phyloP scores from a whole-genome alignment of 2,329 filamentous ascomycete species.

The Phoma herbarum region DNA sequence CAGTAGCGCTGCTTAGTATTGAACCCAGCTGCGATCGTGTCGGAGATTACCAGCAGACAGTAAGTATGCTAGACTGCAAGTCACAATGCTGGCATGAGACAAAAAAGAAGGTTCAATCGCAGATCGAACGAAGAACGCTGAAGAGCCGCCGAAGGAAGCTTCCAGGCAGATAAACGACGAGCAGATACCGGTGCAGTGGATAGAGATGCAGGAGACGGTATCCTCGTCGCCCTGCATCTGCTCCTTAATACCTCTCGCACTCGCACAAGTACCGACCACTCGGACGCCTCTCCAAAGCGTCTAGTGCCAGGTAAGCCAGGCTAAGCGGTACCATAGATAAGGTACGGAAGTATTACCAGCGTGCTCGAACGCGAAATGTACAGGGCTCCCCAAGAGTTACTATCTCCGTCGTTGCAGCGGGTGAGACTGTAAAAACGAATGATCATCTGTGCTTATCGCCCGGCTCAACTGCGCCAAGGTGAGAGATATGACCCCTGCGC shows the following conservation, averaged over 20 bases:
- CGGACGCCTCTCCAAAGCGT: not conserved
- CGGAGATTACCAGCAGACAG: not conserved
- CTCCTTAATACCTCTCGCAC: constrained; percentile 15
- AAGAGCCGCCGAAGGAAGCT: not conserved
- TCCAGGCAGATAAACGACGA: constrained; percentile 6
- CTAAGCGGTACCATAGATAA: constrained; percentile 30
- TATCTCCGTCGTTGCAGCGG: constrained; percentile 10
- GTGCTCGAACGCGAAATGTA: constrained; percentile 3
- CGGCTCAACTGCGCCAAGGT: constrained; percentile 14
- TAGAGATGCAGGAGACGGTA: not conserved
- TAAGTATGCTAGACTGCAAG: not conserved
- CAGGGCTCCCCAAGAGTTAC: constrained; percentile 2
- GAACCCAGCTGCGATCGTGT: not conserved
- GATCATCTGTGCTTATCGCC: constrained; percentile 17
- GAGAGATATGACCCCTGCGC: constrained; percentile 17
- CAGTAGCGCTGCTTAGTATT: not conserved
- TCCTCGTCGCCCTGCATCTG: constrained; percentile 14
- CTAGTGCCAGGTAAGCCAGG: constrained; percentile 10
- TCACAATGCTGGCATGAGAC: not conserved
- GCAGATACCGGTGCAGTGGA: constrained; percentile 5
- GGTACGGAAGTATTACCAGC: constrained; percentile 7
- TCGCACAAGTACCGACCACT: constrained; percentile 12
- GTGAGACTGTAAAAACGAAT: constrained; percentile 9
- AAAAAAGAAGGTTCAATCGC: constrained; percentile 7
- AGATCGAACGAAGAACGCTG: constrained; percentile 17